Base-by-base conservation (phyloP, 805 yeast genomes). In the Wickerhamiella alocasiicola region DNA sequence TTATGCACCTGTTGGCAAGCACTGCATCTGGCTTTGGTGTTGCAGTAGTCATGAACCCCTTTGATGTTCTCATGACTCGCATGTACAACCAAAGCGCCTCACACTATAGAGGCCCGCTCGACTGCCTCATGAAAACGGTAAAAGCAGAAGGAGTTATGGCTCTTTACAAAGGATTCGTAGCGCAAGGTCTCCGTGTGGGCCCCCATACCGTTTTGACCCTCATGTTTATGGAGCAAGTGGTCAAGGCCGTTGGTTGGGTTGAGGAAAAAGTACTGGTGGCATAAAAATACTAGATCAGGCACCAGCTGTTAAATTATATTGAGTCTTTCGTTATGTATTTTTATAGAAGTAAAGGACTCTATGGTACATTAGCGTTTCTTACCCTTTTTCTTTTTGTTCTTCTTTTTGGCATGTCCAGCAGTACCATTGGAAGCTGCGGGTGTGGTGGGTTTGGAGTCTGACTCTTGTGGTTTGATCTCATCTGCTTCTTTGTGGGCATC, bases 171-270 rank as follows among this genome's bases (percentile, higher is more conserved):
- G 98, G 98, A 9, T 88, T 91, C 57, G 78, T 78, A 59, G 96
- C 98, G 1, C 96, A 91, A 54, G 64, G 88, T 41, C 66, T 85
- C 58, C 74, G 98, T 63, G 78, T 88, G 44, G 95, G 91, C 1
- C 98, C 98, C 11, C 98, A 91, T 57, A 87, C 97, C 1, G 76
- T 91, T 39, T 50, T 64, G 53, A 81, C 94, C 20, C 70, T 91
- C 59, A 84, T 85, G 50, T 84, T 91, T 55, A 84, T 88, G 95
- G 98, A 91, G 63, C 94, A 83, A 56, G 80, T 95, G 9, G 78
- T 83, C 83, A 76, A 76, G 49, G 60, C 75, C 42, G 64, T 68
- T 49, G 61, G 60, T 42, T 54, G 49, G 41, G 52, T 65, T 13
- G 77, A 71, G 52, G 62, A 65, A 18, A 29, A 36, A 23, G n/a